Evolutionary conservation across 106 monocot species (phyloP).

Genomic region (Dendrobium nobile): DNA sequence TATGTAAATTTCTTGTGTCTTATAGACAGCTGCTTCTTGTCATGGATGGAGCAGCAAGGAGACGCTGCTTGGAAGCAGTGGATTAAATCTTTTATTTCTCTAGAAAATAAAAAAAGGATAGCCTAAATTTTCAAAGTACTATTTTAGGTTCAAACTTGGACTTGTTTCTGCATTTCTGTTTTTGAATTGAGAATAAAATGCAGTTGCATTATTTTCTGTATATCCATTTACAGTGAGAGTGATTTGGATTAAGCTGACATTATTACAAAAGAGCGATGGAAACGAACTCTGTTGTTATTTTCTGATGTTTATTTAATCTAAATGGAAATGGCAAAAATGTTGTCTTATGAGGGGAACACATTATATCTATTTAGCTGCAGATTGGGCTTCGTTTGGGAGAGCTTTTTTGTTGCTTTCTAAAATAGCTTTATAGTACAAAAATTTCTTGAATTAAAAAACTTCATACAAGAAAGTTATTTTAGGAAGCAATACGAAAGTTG

Average conservation of each 20-base stretch:
- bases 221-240: neutral
- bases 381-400: too few species aligned
- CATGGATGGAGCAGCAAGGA: conserved; percentile 97
- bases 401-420: too few species aligned
- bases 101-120: conserved; percentile 46
- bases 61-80: conserved; percentile 97
- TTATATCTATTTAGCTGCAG: too few species aligned
- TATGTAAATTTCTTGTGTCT: conserved; percentile 95
- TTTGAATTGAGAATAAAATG: too few species aligned
- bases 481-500: too few species aligned
- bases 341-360: too few species aligned
- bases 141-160: neutral
- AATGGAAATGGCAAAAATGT: neutral
- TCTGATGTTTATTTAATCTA: neutral
- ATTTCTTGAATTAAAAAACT: too few species aligned
- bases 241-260: neutral
- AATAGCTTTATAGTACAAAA: too few species aligned
- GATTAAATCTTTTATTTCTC: conserved; percentile 47
- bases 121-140: conserved; percentile 13
- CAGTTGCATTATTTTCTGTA: neutral
- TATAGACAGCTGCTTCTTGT: conserved; percentile 88
- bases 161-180: neutral
- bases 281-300: neutral
- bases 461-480: too few species aligned
- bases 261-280: neutral